A percentile compares a stretch with the other conserved stretches of the same genome.
Evolutionary conservation across 2,329 filamentous ascomycete species (phyloP).

Genomic region (Phaeoacremonium minimum): DNA sequence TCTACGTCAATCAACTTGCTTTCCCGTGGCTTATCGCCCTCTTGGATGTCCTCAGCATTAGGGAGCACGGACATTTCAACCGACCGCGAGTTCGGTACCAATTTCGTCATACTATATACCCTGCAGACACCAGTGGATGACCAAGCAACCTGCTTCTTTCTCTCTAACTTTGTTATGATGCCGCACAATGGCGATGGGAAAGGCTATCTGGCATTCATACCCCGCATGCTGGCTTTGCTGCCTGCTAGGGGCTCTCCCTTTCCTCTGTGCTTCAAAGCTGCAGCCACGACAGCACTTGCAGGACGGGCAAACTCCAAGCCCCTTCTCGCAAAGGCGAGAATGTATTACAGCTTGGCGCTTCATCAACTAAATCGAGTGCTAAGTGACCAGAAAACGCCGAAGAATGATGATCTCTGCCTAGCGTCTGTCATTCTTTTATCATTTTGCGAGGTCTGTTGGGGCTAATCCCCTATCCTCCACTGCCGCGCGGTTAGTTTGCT

Average conservation of each 20-base stretch:
- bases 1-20: too few relatives aligned
- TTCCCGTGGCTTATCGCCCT: too few relatives aligned
- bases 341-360: slow-evolving; percentile 15
- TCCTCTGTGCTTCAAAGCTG: slow-evolving; percentile 15
- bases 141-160: slow-evolving; percentile 17
- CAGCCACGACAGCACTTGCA: slow-evolving; percentile 15
- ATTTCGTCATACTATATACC: too few relatives aligned
- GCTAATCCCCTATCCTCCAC: too few relatives aligned
- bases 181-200: slow-evolving; percentile 11
- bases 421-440: slow-evolving; percentile 15
- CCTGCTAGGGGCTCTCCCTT: slow-evolving; percentile 13
- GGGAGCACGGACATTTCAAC: too few relatives aligned
- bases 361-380: slow-evolving; percentile 14
- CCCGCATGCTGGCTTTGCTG: slow-evolving; percentile 12
- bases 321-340: slow-evolving; percentile 11
- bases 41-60: too few relatives aligned
- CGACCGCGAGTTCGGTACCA: too few relatives aligned
- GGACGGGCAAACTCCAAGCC: slow-evolving; percentile 15
- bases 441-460: slow-evolving; percentile 16
- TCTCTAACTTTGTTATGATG: slow-evolving; percentile 16
- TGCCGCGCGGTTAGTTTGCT: too few relatives aligned
- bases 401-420: slow-evolving; percentile 13
- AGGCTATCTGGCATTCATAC: slow-evolving; percentile 14
- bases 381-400: slow-evolving; percentile 11
- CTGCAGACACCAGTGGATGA: slow-evolving; percentile 15